phyloP scores from a whole-genome alignment of 805 yeast species.

The Candida verbasci region DNA sequence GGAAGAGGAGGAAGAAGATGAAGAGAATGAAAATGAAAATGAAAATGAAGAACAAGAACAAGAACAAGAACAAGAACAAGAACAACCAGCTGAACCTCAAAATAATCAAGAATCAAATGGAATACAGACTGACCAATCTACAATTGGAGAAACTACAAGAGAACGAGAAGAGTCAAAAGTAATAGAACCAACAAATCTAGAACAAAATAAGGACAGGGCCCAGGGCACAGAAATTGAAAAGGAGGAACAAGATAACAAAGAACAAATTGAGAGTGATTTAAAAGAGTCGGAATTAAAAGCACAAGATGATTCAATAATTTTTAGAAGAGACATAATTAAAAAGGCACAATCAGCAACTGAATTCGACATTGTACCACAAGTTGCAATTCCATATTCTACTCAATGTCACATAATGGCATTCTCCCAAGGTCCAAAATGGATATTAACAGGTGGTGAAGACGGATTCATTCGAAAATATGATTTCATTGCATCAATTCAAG shows the following conservation, averaged over 20 bases:
- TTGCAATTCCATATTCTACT: conserved; percentile 79
- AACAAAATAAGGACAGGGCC: neutral
- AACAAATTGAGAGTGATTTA: neutral
- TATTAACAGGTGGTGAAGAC: conserved; percentile 94
- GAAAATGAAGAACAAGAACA: conserved; percentile 13
- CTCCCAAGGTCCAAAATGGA: conserved; percentile 77
- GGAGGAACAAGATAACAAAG: conserved; percentile 5
- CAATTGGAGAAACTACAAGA: neutral
- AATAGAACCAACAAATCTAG: neutral
- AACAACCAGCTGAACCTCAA: conserved; percentile 10
- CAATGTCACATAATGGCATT: conserved; percentile 75
- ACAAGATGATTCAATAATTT: conserved; percentile 7
- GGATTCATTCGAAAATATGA: conserved; percentile 91
- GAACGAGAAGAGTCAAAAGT: conserved; percentile 2
- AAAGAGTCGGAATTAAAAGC: neutral
- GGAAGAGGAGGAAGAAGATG: conserved; percentile 16
- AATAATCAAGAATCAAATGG: conserved; percentile 1
- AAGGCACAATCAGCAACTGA: conserved; percentile 50
- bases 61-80: conserved; percentile 14
- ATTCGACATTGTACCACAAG: conserved; percentile 76
- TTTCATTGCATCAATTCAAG: conserved; percentile 78
- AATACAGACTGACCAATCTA: too few relatives aligned
- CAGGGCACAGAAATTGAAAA: neutral
- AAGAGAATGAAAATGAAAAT: conserved; percentile 15
- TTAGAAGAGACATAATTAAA: conserved; percentile 26